Evolutionary conservation across 148 eudicot genomes (phyloP).

Genomic region (Diospyros lotus): DNA sequence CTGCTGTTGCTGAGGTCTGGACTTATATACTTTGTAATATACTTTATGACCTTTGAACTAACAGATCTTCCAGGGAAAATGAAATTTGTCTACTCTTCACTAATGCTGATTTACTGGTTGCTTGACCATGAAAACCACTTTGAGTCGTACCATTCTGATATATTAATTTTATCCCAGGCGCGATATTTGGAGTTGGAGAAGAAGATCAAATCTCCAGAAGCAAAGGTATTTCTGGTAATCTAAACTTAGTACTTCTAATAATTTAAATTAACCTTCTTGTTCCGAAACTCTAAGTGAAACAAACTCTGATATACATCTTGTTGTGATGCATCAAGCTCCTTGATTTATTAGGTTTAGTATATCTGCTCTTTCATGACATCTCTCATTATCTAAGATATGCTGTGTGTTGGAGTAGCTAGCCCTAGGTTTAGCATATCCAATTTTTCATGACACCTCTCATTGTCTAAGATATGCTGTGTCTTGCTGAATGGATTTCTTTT

Average conservation of each 20-base stretch:
- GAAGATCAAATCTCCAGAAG: slow-evolving; percentile 36
- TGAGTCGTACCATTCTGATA: slow-evolving; percentile 4
- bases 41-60: neutral
- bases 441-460: too few relatives aligned
- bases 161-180: slow-evolving; percentile 32
- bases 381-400: neutral
- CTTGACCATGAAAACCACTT: slow-evolving; percentile 6
- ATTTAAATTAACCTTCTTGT: neutral
- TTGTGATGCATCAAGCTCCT: neutral
- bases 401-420: neutral
- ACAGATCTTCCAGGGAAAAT: neutral
- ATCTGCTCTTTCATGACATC: neutral
- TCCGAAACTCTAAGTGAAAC: neutral
- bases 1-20: slow-evolving; percentile 67
- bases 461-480: too few relatives aligned
- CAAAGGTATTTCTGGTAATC: slow-evolving; percentile 18
- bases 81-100: neutral
- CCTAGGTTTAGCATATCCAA: neutral
- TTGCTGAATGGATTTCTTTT: too few relatives aligned
- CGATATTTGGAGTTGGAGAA: slow-evolving; percentile 62
- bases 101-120: neutral
- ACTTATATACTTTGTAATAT: neutral
- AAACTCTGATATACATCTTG: neutral
- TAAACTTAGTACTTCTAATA: neutral
- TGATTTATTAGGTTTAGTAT: neutral